Evolutionary conservation across 345 rosid genomes (phyloP), one percentile per base, ranked within the genome.

Genomic region (Adansonia digitata): DNA sequence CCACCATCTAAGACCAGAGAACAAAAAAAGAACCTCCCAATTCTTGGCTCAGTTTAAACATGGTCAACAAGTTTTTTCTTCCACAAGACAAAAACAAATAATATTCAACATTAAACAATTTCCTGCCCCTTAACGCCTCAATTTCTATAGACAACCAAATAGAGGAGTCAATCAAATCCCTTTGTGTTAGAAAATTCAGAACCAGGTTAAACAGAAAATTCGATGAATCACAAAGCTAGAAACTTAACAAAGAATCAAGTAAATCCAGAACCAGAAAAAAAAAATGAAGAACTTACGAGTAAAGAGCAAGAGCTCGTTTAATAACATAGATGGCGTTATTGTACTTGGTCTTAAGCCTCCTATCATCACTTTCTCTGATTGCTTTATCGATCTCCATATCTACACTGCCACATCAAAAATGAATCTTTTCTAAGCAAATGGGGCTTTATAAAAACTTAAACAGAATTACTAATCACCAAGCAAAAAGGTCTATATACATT

Each of bases 361-460:
- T 82, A 72, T 95, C 99, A 62, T 89, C 98, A 65, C 98, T 88
- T 79, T 83, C 97, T 60, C 81, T 81, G 72, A 95, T 86, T 78
- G 98, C 97, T 82, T 84, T 83, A 63, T 91, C 94, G 80, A 95
- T 91, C 91, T 95, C 99, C 99, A 95, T 95, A 37, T 49, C 40
- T 59, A 71, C 82, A 76, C 84, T 77, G 69, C 52, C 45, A 56
- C 74, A 72, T 13, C 55, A 48, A 29, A 29, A 48, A 4, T 17
- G 10, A 26, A 26, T 43, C 20, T 27, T 27, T 14, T 17, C 17
- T 68, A 45, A 45, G 72, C 24, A 45, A 15, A 48, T 27, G 55
- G 24, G 39, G 55, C n/a, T 45, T 45, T 26, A 26, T 67, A 43
- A 67, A 67, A 46, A 17, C 15, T 18, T 1, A 10, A 66, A 68